These are phyloP conservation scores for Cucurbita ficifolia DNA, from an alignment of 306 rosid species.

Conservation along the genomic window DNA sequence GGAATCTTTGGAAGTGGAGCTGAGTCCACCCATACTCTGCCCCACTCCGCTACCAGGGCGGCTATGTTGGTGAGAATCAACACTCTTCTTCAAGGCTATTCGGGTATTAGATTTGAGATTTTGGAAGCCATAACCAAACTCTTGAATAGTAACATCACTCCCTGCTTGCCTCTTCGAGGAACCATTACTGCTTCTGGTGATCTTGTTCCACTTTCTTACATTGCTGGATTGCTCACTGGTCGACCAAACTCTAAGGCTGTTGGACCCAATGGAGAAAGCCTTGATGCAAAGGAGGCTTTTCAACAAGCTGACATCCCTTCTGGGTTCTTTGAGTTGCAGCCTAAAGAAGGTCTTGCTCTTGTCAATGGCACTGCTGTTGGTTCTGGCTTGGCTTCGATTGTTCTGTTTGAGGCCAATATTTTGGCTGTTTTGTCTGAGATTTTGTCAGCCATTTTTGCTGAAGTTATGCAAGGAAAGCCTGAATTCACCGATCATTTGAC, in stretches of 20 bases:
- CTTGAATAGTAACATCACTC: constrained; percentile 55
- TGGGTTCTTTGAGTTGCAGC: constrained; percentile 72
- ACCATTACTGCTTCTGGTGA: constrained; percentile 78
- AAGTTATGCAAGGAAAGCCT: constrained; percentile 73
- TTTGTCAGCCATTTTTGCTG: constrained; percentile 60
- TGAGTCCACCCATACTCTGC: constrained; percentile 54
- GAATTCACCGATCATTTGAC: constrained; percentile 82
- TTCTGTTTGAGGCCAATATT: constrained; percentile 65
- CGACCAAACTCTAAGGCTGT: constrained; percentile 57
- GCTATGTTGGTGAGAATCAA: constrained; percentile 76
- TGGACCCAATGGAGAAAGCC: constrained; percentile 48
- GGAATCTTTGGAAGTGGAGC: constrained; percentile 68
- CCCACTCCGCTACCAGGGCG: constrained; percentile 68
- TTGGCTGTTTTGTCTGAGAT: constrained; percentile 49
- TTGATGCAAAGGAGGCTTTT: constrained; percentile 47
- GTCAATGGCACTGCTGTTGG: constrained; percentile 90
- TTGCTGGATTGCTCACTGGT: constrained; percentile 65
- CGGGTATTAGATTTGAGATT: constrained; percentile 79
- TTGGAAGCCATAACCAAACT: constrained; percentile 68
- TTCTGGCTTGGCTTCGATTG: constrained; percentile 71
- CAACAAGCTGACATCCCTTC: constrained; percentile 29
- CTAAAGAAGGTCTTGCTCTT: constrained; percentile 86
- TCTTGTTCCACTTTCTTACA: constrained; percentile 77
- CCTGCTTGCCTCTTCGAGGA: constrained; percentile 71
- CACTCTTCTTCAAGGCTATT: constrained; percentile 87